Conservation (phyloP, 164 flowering plant genomes). For the Sedum album region DNA sequence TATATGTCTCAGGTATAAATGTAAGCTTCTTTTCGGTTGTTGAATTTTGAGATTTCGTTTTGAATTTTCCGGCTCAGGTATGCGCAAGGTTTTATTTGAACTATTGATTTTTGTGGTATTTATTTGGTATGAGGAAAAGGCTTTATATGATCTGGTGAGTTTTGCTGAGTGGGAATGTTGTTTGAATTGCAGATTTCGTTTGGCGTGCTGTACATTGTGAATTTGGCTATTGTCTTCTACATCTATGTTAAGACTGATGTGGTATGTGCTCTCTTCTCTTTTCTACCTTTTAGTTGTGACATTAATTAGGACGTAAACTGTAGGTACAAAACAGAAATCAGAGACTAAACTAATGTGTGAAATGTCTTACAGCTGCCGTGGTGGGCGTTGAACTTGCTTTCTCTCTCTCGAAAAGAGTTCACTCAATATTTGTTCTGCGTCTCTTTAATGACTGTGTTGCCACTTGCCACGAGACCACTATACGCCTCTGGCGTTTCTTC, state of each 20-base stretch:
- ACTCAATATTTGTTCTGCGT: slow-evolving; percentile 93
- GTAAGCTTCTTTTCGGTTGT: neutral
- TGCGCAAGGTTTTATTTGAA: slow-evolving; percentile 7
- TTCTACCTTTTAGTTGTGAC: neutral
- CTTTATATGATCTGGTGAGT: neutral
- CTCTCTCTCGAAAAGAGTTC: slow-evolving; percentile 79
- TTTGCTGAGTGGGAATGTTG: neutral
- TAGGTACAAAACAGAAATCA: neutral
- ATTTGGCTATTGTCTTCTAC: slow-evolving; percentile 62
- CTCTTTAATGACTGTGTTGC: slow-evolving; percentile 94
- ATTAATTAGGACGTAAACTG: no score
- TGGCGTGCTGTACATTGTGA: slow-evolving; percentile 60
- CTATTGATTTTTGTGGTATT: neutral
- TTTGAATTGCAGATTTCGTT: slow-evolving; percentile 70
- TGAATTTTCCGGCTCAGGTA: slow-evolving; percentile 72
- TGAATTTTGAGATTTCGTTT: neutral
- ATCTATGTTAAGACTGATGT: slow-evolving; percentile 74
- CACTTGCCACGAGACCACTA: slow-evolving; percentile 70
- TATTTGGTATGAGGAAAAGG: neutral
- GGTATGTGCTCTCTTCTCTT: slow-evolving; percentile 37
- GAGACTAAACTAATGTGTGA: slow-evolving; percentile 3
- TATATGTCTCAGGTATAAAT: slow-evolving; percentile 90
- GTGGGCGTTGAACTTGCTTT: slow-evolving; percentile 88
- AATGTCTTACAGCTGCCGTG: slow-evolving; percentile 72
- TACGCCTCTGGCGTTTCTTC: slow-evolving; percentile 59